phyloP scores from a whole-genome alignment of 805 yeast genomes.

The Spathaspora hagerdaliae region DNA sequence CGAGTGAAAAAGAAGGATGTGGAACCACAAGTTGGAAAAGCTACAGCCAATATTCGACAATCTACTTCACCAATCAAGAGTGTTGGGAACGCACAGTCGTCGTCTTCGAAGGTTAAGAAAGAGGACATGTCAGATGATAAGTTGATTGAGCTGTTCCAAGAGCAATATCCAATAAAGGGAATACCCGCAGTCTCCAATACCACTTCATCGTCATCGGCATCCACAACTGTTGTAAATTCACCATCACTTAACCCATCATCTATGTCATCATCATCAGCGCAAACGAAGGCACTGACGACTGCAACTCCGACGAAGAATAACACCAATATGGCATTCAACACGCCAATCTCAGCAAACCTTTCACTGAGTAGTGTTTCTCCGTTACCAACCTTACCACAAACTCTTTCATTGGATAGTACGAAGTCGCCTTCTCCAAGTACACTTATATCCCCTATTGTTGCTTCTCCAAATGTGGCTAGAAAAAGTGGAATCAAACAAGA shows the following conservation, averaged over 20 bases:
- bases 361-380: not conserved
- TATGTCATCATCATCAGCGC: not conserved
- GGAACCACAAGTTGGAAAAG: not conserved
- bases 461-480: not conserved
- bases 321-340: not conserved
- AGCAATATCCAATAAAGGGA: not conserved
- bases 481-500: not conserved
- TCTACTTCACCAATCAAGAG: not conserved
- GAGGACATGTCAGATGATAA: not conserved
- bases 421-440: not conserved
- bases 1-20: constrained; percentile 3
- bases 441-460: not conserved
- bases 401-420: not conserved
- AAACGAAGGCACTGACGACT: too few species aligned
- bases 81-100: not conserved
- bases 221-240: not conserved
- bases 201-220: not conserved
- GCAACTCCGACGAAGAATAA: not conserved
- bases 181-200: not conserved
- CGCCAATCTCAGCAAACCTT: not conserved
- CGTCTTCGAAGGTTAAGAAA: too few species aligned
- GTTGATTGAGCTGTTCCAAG: not conserved
- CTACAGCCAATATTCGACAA: not conserved
- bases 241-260: not conserved
- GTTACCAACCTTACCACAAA: not conserved